phyloP scores from a whole-genome alignment of 2,329 filamentous ascomycete genomes.

The Bipolaris cookei region DNA sequence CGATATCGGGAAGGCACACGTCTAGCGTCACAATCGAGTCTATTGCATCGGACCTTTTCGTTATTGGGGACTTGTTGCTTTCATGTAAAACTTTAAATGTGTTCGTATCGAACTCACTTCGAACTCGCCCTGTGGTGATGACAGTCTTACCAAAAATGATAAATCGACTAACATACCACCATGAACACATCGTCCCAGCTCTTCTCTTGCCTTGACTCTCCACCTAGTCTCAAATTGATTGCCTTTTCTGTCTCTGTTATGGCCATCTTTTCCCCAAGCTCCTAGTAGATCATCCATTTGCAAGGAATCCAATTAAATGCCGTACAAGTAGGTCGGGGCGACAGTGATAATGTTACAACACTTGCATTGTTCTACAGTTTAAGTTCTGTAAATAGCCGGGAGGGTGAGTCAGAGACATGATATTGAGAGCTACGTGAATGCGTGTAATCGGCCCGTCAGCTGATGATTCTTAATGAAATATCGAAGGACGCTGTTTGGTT shows the following conservation, averaged over 20 bases:
- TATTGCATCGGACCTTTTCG: constrained; percentile 39
- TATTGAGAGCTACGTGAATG: constrained; percentile 52
- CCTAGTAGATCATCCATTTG: constrained; percentile 65
- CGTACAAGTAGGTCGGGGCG: constrained; percentile 49
- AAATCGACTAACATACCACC: constrained; percentile 69
- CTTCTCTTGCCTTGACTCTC: constrained; percentile 63
- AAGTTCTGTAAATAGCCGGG: constrained; percentile 50
- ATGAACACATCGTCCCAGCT: constrained; percentile 51
- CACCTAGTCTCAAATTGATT: constrained; percentile 59
- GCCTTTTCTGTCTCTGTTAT: constrained; percentile 64
- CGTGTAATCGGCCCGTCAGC: constrained; percentile 35
- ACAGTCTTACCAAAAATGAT: constrained; percentile 72
- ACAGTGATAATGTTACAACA: constrained; percentile 42
- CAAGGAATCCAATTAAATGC: constrained; percentile 62
- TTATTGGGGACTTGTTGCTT: constrained; percentile 12
- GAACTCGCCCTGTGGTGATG: constrained; percentile 63
- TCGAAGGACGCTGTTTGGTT: constrained; percentile 55
- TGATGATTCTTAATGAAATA: constrained; percentile 27
- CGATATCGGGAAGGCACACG: constrained; percentile 62
- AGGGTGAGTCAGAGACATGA: constrained; percentile 46
- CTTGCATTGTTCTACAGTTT: constrained; percentile 52
- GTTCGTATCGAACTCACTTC: constrained; percentile 49
- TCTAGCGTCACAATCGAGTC: constrained; percentile 65
- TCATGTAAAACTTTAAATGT: constrained; percentile 18
- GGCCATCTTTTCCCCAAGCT: constrained; percentile 43